Percentiles rank a stretch among this genome's conserved stretches.
Conservation (phyloP, 2,329 filamentous ascomycete species). For the Fonsecaea erecta region DNA sequence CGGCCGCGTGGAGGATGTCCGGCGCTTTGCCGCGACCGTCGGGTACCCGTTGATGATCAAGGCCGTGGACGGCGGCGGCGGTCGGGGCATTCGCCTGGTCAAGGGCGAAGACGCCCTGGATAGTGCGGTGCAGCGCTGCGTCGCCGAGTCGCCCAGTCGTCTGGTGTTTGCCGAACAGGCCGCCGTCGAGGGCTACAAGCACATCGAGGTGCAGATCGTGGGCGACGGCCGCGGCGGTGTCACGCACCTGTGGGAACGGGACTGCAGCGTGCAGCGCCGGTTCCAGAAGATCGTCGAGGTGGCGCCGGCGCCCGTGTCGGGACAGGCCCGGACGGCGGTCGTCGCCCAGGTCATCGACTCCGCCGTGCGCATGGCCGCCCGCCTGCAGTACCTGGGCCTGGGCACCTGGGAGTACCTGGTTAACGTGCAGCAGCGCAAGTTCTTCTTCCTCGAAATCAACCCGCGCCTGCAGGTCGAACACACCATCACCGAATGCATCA, state of each 20-base stretch:
- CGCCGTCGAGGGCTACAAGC: constrained; percentile 64
- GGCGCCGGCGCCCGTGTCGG: constrained; percentile 60
- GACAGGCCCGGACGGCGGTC: constrained; percentile 53
- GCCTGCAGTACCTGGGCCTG: constrained; percentile 60
- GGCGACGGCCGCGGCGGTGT: constrained; percentile 60
- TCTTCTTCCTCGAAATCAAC: constrained; percentile 66
- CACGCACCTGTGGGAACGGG: constrained; percentile 63
- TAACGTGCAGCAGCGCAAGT: constrained; percentile 54
- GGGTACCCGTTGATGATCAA: constrained; percentile 66
- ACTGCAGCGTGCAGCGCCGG: constrained; percentile 64
- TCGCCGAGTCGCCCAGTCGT: constrained; percentile 63
- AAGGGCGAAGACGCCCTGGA: constrained; percentile 51
- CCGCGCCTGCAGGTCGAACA: constrained; percentile 66
- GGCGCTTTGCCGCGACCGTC: constrained; percentile 62
- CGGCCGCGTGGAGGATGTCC: constrained; percentile 48
- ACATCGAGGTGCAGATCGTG: constrained; percentile 66
- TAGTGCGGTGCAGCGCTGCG: constrained; percentile 55
- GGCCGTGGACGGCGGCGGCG: constrained; percentile 67
- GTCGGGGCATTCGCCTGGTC: constrained; percentile 63
- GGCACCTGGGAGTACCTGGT: constrained; percentile 70
- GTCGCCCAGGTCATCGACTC: constrained; percentile 58
- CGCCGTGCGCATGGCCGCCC: constrained; percentile 58
- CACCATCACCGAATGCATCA: constrained; percentile 64
- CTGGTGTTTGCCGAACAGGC: constrained; percentile 66
- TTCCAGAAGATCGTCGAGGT: constrained; percentile 67